Conservation (phyloP, 2,329 filamentous ascomycete genomes). For the Corinectria fuckeliana region DNA sequence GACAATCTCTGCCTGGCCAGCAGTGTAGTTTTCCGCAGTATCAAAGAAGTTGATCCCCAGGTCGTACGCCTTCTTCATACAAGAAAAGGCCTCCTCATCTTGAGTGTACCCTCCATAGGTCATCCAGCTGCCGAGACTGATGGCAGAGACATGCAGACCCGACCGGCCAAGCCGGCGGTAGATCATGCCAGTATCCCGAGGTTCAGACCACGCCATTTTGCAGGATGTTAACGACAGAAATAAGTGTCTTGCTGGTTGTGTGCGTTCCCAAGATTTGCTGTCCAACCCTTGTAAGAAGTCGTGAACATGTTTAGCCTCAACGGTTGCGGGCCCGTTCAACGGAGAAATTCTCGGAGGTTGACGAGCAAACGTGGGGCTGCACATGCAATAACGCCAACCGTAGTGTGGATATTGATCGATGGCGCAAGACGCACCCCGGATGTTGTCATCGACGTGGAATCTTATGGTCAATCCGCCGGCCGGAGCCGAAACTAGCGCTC, state of each 20-base stretch:
- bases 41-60: slow-evolving; percentile 70
- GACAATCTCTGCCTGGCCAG: slow-evolving; percentile 67
- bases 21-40: slow-evolving; percentile 65
- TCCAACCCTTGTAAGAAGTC: slow-evolving; percentile 10
- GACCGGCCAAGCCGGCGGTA: slow-evolving; percentile 55
- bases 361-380: slow-evolving; percentile 18
- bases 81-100: slow-evolving; percentile 65
- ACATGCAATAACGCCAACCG: background rate
- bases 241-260: background rate
- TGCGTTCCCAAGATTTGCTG: background rate
- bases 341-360: slow-evolving; percentile 37
- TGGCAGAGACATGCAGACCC: slow-evolving; percentile 71
- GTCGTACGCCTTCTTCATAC: slow-evolving; percentile 68
- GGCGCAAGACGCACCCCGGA: slow-evolving; percentile 21
- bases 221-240: slow-evolving; percentile 10
- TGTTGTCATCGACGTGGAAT: slow-evolving; percentile 25
- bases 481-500: background rate
- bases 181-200: slow-evolving; percentile 52
- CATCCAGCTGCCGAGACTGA: slow-evolving; percentile 69
- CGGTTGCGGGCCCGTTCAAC: slow-evolving; percentile 9
- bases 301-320: slow-evolving; percentile 1
- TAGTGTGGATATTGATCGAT: slow-evolving; percentile 22
- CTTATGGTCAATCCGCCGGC: slow-evolving; percentile 6
- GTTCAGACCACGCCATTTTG: slow-evolving; percentile 52
- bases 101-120: slow-evolving; percentile 73